These are phyloP conservation scores for Pugionium dolabratum DNA, from an alignment of 345 rosid genomes.

Conservation along the genomic window DNA sequence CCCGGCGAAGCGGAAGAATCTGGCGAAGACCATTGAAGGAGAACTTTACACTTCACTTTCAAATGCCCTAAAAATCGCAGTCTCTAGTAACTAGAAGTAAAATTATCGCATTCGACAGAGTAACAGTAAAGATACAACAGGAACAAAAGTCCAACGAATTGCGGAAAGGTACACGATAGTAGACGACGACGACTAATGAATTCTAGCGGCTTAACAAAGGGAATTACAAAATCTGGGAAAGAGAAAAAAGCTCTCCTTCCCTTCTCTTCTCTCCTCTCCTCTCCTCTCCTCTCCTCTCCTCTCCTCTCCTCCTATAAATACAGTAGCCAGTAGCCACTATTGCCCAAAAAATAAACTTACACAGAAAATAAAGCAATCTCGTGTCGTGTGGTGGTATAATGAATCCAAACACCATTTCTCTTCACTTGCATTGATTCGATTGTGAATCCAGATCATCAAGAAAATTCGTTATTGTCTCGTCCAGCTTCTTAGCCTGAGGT, in stretches of 20 bases:
- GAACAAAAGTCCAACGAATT: conserved; percentile 9
- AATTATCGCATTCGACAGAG: conserved; percentile 7
- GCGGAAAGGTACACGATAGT: conserved; percentile 1
- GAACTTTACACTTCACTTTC: background rate
- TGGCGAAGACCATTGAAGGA: conserved; percentile 43
- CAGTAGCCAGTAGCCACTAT: too few species aligned
- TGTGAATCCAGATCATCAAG: conserved; percentile 70
- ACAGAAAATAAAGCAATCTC: too few species aligned
- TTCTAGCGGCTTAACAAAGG: background rate
- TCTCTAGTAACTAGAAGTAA: background rate
- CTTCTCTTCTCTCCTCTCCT: too few species aligned
- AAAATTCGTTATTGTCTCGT: conserved; percentile 63
- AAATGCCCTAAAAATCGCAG: background rate
- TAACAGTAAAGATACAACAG: conserved; percentile 8
- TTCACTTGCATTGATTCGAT: conserved; percentile 82
- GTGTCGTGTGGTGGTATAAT: too few species aligned
- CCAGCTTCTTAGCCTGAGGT: conserved; percentile 69
- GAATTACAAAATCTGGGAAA: background rate
- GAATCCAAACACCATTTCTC: background rate
- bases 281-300: too few species aligned
- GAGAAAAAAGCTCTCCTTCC: too few species aligned
- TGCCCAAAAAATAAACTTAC: too few species aligned
- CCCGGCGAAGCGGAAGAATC: conserved; percentile 27
- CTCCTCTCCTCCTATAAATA: too few species aligned
- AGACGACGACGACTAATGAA: background rate